Conservation (phyloP, 768 basidiomycete genomes). For the Lentinula sp. region DNA sequence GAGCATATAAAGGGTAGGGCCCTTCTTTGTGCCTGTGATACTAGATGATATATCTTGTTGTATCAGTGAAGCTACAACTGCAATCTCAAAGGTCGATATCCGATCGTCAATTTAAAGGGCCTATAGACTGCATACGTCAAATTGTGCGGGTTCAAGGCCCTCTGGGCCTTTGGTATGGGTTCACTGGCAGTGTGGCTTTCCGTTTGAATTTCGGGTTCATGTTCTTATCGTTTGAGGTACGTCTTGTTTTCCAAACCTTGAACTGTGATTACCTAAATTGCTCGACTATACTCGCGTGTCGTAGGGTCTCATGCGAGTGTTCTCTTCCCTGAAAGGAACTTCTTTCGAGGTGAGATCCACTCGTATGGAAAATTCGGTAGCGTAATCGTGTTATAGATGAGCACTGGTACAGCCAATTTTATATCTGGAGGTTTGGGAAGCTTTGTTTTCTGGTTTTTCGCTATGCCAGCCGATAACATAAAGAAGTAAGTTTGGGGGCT, state of each 20-base stretch:
- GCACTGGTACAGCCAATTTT: conserved; percentile 56
- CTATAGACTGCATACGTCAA: conserved; percentile 60
- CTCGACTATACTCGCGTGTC: conserved; percentile 8
- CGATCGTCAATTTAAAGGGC: conserved; percentile 58
- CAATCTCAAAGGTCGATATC: conserved; percentile 46
- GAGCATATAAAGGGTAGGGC: conserved; percentile 66
- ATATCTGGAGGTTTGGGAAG: conserved; percentile 58
- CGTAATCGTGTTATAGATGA: conserved; percentile 35
- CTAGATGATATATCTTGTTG: not conserved
- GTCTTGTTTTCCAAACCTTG: conserved; percentile 7
- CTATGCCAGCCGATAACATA: conserved; percentile 73
- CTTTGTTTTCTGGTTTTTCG: conserved; percentile 63
- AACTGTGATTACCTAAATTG: conserved; percentile 9
- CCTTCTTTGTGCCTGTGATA: conserved; percentile 5
- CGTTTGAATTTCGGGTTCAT: conserved; percentile 75
- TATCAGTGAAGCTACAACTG: conserved; percentile 59
- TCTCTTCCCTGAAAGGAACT: conserved; percentile 23
- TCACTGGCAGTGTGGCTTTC: conserved; percentile 68
- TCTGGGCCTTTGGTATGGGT: conserved; percentile 67
- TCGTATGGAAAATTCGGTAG: not conserved
- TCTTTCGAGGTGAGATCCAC: not conserved
- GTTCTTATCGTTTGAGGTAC: conserved; percentile 67
- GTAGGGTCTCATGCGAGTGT: conserved; percentile 56
- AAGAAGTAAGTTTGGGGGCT: conserved; percentile 55
- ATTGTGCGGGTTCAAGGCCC: conserved; percentile 58